Percentiles rank a stretch among this genome's conserved stretches.
Evolutionary conservation across 1,284 basidiomycete genomes (phyloP).

Genomic region (Agaricales sp.): DNA sequence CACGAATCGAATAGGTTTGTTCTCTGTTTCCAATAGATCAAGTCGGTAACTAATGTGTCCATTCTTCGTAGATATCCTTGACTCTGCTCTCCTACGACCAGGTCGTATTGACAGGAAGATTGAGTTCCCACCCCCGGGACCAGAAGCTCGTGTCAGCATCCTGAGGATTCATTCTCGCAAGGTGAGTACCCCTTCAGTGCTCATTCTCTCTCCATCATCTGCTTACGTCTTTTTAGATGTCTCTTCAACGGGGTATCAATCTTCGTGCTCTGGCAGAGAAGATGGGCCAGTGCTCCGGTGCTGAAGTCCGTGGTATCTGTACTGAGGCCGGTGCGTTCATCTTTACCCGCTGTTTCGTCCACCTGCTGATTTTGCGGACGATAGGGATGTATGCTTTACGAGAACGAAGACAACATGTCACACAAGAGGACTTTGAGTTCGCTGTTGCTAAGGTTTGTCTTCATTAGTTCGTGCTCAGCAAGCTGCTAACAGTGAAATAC

Average conservation of each 20-base stretch:
- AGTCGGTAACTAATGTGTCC: neutral
- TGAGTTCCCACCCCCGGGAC: slow-evolving; percentile 97
- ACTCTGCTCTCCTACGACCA: slow-evolving; percentile 88
- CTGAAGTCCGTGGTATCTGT: slow-evolving; percentile 96
- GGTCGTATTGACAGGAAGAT: slow-evolving; percentile 99
- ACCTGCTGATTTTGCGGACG: slow-evolving; percentile 4
- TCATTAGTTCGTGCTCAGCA: too few species aligned
- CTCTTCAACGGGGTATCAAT: slow-evolving; percentile 95
- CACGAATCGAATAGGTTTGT: slow-evolving; percentile 86
- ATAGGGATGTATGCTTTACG: slow-evolving; percentile 98
- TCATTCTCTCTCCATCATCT: neutral
- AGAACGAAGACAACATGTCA: slow-evolving; percentile 93
- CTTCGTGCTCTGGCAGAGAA: slow-evolving; percentile 92
- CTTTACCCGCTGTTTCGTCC: slow-evolving; percentile 6
- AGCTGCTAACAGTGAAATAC: too few species aligned
- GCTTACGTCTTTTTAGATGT: slow-evolving; percentile 60
- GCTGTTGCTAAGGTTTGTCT: slow-evolving; percentile 80
- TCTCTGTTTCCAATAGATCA: slow-evolving; percentile 1
- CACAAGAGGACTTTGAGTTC: slow-evolving; percentile 98
- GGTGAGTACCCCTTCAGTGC: slow-evolving; percentile 28
- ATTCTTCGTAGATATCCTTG: slow-evolving; percentile 71
- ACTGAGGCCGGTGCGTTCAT: slow-evolving; percentile 88
- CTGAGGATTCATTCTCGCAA: slow-evolving; percentile 96
- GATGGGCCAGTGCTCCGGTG: slow-evolving; percentile 98
- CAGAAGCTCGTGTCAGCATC: slow-evolving; percentile 94